Conservation (phyloP, 129 eudicot genomes). For the Flaveria trinervia region DNA sequence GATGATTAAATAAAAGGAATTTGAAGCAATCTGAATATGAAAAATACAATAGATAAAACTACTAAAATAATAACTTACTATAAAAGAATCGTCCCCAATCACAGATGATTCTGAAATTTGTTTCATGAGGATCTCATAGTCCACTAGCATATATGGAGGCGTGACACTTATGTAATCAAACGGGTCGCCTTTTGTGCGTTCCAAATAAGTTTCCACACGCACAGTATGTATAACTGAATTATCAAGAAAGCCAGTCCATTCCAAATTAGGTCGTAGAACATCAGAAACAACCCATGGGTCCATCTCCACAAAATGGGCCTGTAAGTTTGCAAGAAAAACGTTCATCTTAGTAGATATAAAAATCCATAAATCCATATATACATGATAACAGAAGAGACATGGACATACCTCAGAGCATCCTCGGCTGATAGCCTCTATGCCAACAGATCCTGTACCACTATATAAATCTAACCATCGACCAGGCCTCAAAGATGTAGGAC, state of each 20-base stretch:
- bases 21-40: not conserved
- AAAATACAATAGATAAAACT: not conserved
- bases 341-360: not conserved
- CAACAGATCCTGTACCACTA: constrained; percentile 97
- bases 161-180: constrained; percentile 92
- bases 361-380: not conserved
- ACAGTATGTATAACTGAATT: constrained; percentile 73
- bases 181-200: constrained; percentile 54
- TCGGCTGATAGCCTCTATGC: constrained; percentile 92
- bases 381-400: not conserved
- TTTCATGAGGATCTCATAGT: constrained; percentile 74
- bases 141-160: constrained; percentile 88
- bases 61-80: constrained; percentile 44
- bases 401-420: constrained; percentile 82
- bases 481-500: constrained; percentile 86
- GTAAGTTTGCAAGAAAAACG: constrained; percentile 23
- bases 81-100: constrained; percentile 78
- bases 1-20: constrained; percentile 7
- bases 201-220: constrained; percentile 72
- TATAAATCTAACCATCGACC: constrained; percentile 96
- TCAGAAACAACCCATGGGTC: constrained; percentile 96
- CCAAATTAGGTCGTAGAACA: constrained; percentile 73
- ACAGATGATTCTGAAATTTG: constrained; percentile 77
- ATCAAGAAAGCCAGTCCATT: constrained; percentile 85
- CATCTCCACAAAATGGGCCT: constrained; percentile 98